These are phyloP conservation scores for Heliosperma pusillum DNA, from an alignment of 148 eudicot genomes.

Conservation along the genomic window DNA sequence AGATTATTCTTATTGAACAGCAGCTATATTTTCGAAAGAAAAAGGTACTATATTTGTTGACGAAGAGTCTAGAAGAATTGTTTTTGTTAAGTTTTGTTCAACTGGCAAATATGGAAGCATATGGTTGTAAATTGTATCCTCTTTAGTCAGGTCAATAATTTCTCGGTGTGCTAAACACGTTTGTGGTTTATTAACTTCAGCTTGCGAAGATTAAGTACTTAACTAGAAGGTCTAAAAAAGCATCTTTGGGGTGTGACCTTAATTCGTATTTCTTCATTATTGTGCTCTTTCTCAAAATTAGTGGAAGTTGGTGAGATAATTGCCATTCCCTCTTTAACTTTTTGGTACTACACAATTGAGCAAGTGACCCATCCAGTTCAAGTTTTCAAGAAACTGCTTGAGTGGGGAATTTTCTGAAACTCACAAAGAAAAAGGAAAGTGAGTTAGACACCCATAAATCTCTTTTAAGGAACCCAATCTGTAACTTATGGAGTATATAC, in stretches of 20 bases:
- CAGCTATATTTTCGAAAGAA: slow-evolving; percentile 45
- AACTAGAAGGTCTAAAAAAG: not conserved
- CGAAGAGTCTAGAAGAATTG: not conserved
- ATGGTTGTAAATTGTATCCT: not conserved
- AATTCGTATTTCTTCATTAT: not conserved
- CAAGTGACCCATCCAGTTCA: no score
- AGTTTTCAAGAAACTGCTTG: no score
- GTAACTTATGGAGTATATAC: not conserved
- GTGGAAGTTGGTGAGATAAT: not conserved
- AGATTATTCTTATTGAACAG: slow-evolving; percentile 58
- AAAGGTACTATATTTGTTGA: slow-evolving; percentile 44
- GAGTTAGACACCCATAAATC: no score
- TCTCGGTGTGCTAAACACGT: not conserved
- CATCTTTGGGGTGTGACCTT: not conserved
- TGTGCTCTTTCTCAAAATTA: not conserved
- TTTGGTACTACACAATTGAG: not conserved
- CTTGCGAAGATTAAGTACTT: not conserved
- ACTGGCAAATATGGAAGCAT: not conserved
- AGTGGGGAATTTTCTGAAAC: no score
- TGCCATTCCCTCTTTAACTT: not conserved
- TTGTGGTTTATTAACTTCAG: not conserved
- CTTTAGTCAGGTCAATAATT: not conserved
- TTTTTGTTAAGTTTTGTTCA: not conserved
- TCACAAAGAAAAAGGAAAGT: no score
- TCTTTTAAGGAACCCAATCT: no score